Conservation (phyloP, 2,329 filamentous ascomycete genomes). For the Cyphellophora attinorum region DNA sequence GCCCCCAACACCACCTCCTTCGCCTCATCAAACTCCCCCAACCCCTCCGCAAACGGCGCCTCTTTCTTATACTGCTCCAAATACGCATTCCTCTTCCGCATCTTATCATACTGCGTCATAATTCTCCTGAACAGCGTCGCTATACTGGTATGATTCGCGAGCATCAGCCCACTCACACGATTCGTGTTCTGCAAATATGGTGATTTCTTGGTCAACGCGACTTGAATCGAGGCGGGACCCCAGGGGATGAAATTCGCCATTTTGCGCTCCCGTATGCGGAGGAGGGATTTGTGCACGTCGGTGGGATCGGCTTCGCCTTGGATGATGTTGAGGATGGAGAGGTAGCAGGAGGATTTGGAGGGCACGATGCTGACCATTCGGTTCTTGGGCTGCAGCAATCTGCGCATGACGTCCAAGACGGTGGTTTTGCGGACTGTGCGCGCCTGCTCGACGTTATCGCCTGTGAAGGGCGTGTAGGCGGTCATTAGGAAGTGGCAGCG, state of each 20-base stretch:
- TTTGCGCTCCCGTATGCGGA: slow-evolving; percentile 87
- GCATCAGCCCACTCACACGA: slow-evolving; percentile 90
- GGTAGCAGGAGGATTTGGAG: slow-evolving; percentile 96
- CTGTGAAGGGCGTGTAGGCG: slow-evolving; percentile 94
- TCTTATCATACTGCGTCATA: slow-evolving; percentile 79
- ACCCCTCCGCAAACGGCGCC: slow-evolving; percentile 79
- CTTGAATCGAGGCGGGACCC: slow-evolving; percentile 96
- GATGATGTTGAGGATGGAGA: slow-evolving; percentile 97
- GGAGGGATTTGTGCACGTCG: slow-evolving; percentile 92
- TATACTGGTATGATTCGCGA: slow-evolving; percentile 96
- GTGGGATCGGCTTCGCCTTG: slow-evolving; percentile 97
- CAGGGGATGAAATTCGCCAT: slow-evolving; percentile 96
- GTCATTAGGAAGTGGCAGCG: slow-evolving; percentile 98
- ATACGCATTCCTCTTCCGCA: slow-evolving; percentile 95
- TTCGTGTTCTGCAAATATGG: slow-evolving; percentile 92
- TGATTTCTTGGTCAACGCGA: slow-evolving; percentile 90
- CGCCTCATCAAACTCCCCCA: slow-evolving; percentile 92
- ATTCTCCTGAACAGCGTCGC: slow-evolving; percentile 94
- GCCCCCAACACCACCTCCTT: slow-evolving; percentile 83
- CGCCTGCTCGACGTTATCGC: slow-evolving; percentile 89
- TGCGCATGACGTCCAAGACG: slow-evolving; percentile 92
- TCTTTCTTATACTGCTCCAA: slow-evolving; percentile 95
- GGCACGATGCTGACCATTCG: slow-evolving; percentile 96
- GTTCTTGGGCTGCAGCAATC: slow-evolving; percentile 93
- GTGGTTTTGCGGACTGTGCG: slow-evolving; percentile 98